Percentiles rank a stretch among this genome's conserved stretches.
These are phyloP conservation scores for Chloropicon primus DNA, from an alignment of 139 green algal genomes.

Conservation along the genomic window DNA sequence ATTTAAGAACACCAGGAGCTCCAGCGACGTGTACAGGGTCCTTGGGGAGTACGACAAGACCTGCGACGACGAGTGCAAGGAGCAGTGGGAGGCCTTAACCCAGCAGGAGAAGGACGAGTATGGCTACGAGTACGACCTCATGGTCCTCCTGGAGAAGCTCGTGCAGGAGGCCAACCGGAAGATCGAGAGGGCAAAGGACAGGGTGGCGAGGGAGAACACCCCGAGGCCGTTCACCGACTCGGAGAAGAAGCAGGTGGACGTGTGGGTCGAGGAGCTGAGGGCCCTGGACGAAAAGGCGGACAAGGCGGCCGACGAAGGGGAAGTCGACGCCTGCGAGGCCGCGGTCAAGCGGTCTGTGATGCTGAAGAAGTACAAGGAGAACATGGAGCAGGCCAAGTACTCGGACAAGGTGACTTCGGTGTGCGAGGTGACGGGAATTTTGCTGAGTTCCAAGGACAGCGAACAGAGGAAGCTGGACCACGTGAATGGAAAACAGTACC, in stretches of 20 bases:
- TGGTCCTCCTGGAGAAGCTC: constrained; percentile 47
- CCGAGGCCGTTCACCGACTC: constrained; percentile 30
- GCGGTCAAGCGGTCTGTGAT: constrained; percentile 42
- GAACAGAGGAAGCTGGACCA: constrained; percentile 63
- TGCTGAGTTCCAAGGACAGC: constrained; percentile 74
- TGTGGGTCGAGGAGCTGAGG: constrained; percentile 34
- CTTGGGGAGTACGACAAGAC: constrained; percentile 36
- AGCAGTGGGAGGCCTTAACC: constrained; percentile 42
- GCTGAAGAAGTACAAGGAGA: constrained; percentile 43
- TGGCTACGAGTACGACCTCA: constrained; percentile 51
- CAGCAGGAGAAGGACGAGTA: constrained; percentile 48
- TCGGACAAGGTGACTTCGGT: constrained; percentile 58
- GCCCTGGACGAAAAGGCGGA: constrained; percentile 38
- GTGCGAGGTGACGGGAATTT: constrained; percentile 75
- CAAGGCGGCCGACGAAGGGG: constrained; percentile 49
- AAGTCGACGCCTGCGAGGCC: constrained; percentile 59
- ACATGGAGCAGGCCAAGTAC: constrained; percentile 35
- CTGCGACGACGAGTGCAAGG: constrained; percentile 24
- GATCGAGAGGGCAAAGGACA: constrained; percentile 58
- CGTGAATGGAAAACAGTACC: constrained; percentile 73
- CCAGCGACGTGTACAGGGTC: constrained; percentile 17
- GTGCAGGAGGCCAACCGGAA: constrained; percentile 72
- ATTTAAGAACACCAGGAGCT: constrained; percentile 71
- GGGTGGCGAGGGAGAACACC: constrained; percentile 47
- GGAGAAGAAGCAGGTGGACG: constrained; percentile 44